Evolutionary conservation across 177 flowering plant genomes (phyloP).

Genomic region (Telopea speciosissima): DNA sequence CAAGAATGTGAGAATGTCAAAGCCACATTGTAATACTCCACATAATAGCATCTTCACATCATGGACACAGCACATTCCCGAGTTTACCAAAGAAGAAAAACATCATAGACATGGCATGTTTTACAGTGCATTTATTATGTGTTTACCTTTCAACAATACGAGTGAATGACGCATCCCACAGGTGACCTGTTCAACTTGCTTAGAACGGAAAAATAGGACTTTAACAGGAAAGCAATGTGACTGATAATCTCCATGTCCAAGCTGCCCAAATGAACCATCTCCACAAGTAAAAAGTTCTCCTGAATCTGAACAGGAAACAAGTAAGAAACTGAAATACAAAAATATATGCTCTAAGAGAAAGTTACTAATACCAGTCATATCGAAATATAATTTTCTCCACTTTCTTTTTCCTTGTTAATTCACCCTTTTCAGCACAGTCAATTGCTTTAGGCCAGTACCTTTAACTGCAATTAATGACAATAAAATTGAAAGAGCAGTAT

Average conservation of each 20-base stretch:
- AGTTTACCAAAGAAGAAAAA: too few relatives aligned
- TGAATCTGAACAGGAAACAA: conserved; percentile 32
- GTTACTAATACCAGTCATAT: too few relatives aligned
- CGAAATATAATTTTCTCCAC: too few relatives aligned
- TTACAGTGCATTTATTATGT: background rate
- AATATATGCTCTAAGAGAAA: background rate
- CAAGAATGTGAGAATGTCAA: background rate
- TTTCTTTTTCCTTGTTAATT: too few relatives aligned
- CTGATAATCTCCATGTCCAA: conserved; percentile 73
- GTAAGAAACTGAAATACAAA: background rate
- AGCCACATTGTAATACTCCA: background rate
- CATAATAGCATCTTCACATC: background rate
- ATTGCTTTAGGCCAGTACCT: too few relatives aligned
- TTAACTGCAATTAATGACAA: too few relatives aligned
- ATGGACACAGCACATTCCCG: background rate
- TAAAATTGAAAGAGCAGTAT: too few relatives aligned
- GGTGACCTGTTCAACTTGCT: conserved; percentile 54
- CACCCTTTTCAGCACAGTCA: too few relatives aligned
- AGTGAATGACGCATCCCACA: conserved; percentile 96
- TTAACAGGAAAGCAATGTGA: conserved; percentile 47
- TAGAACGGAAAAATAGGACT: conserved; percentile 44
- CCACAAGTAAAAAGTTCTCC: conserved; percentile 85
- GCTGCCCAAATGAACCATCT: conserved; percentile 96
- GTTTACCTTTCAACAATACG: conserved; percentile 58
- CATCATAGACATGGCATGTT: background rate